Evolutionary conservation across 2,329 filamentous ascomycete genomes (phyloP).

Genomic region (Balansia obtecta): DNA sequence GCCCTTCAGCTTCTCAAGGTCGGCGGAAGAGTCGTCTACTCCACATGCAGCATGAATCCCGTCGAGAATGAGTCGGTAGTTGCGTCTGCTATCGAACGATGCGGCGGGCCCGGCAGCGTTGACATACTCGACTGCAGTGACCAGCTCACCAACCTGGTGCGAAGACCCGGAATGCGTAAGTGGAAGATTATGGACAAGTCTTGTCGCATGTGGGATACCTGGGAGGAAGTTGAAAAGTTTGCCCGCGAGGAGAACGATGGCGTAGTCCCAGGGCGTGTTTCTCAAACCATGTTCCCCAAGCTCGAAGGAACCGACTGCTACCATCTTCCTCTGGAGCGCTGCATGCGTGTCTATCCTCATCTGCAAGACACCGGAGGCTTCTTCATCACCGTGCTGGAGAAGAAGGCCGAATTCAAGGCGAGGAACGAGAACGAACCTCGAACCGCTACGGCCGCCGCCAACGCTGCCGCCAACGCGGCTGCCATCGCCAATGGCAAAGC

Average conservation of each 20-base stretch:
- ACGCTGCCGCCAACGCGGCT: slow-evolving; percentile 5
- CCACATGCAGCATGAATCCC: slow-evolving; percentile 97
- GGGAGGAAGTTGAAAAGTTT: slow-evolving; percentile 66
- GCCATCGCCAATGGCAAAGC: slow-evolving; percentile 11
- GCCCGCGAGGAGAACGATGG: slow-evolving; percentile 43
- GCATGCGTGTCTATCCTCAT: slow-evolving; percentile 90
- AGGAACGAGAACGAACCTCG: slow-evolving; percentile 53
- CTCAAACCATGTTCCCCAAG: slow-evolving; percentile 72
- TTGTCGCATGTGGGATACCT: slow-evolving; percentile 66
- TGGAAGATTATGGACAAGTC: slow-evolving; percentile 92
- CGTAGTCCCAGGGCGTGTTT: slow-evolving; percentile 53
- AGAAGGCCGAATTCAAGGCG: slow-evolving; percentile 73
- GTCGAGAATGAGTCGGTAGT: slow-evolving; percentile 94
- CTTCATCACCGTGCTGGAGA: slow-evolving; percentile 93
- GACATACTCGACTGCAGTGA: slow-evolving; percentile 74
- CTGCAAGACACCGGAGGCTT: slow-evolving; percentile 94
- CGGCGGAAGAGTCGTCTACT: slow-evolving; percentile 90
- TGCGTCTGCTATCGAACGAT: slow-evolving; percentile 76
- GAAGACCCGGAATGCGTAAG: slow-evolving; percentile 60
- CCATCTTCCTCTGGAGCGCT: slow-evolving; percentile 70
- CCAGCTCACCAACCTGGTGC: slow-evolving; percentile 63
- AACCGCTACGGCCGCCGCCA: slow-evolving; percentile 6
- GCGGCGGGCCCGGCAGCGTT: slow-evolving; percentile 71
- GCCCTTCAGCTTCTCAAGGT: slow-evolving; percentile 93
- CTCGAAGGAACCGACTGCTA: slow-evolving; percentile 40